Evolutionary conservation across 495 filamentous ascomycete species (phyloP), one percentile per base, ranked within the genome.

Genomic region (Penicillium pancosmium): DNA sequence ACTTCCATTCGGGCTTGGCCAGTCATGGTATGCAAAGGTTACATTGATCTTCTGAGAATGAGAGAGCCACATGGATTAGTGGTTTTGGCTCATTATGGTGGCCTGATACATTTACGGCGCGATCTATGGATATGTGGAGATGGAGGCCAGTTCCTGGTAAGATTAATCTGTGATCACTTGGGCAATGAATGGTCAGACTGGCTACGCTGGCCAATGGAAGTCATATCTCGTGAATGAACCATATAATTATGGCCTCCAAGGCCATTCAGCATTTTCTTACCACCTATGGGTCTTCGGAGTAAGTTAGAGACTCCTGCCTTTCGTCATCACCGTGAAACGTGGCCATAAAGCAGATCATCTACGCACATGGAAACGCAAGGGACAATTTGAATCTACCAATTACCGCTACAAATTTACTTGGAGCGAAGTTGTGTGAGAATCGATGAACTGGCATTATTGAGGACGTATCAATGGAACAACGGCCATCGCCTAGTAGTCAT

Each of bases 21-120:
- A 5, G 43, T 60, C 0, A 51, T 60, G 27, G 47, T 67, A 11
- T 5, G 34, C 10, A 21, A 18, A 16, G 55, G 54, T 7, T 67
- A 62, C 35, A 54, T 59, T 56, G 55, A 67, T 21, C n/a, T 67
- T 9, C 8, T 67, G 5, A n/a, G 53, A 10, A 31, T 40, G 15
- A 55, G 49, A 6, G 46, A 54, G 13, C 51, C 47, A 3, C 62
- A 62, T 35, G 58, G 58, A 2, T 50, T 67, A 23, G 59, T 62
- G 18, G 65, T 67, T 15, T 41, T 67, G 13, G 61, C 65, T 35
- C 50, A 67, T 47, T 67, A 56, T 48, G 65, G 50, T 15, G 55
- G 50, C 5, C 43, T 67, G 11, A 9, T 67, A 23, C 55, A 67
- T 48, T 35, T 31, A 1, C 50, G 43, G 5, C 59, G 56, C 4